These are phyloP conservation scores for Annona squamosa DNA, from an alignment of 164 flowering plant species.

Conservation along the genomic window DNA sequence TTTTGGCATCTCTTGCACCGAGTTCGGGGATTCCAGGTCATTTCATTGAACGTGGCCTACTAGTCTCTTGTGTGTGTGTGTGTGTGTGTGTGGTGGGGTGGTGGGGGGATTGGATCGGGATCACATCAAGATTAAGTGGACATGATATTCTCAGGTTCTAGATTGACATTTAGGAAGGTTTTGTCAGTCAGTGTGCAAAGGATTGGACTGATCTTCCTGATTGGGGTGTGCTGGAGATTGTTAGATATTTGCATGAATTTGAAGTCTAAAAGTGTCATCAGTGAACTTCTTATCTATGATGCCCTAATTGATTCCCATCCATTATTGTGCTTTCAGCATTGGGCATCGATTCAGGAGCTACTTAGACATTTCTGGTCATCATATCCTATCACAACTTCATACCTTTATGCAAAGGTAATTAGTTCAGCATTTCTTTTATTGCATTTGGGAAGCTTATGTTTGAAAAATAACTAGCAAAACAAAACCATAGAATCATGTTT, in stretches of 20 bases:
- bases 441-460: not conserved
- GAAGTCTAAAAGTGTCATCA: not conserved
- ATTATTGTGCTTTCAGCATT: slow-evolving; percentile 49
- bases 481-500: no score
- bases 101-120: no score
- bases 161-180: no score
- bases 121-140: no score
- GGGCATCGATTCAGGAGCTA: slow-evolving; percentile 83
- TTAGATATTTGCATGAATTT: not conserved
- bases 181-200: not conserved
- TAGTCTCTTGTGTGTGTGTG: no score
- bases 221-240: not conserved
- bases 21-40: no score
- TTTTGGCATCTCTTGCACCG: no score
- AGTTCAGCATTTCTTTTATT: not conserved
- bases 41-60: no score
- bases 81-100: no score
- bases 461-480: not conserved
- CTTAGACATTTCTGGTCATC: slow-evolving; percentile 96
- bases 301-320: no score
- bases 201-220: not conserved
- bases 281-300: not conserved
- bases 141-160: no score
- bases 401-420: slow-evolving; percentile 64
- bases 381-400: slow-evolving; percentile 73